A percentile compares a stretch with the other conserved stretches of the same genome.
These are phyloP conservation scores for Ogataea minuta DNA, from an alignment of 805 yeast genomes.

Conservation along the genomic window DNA sequence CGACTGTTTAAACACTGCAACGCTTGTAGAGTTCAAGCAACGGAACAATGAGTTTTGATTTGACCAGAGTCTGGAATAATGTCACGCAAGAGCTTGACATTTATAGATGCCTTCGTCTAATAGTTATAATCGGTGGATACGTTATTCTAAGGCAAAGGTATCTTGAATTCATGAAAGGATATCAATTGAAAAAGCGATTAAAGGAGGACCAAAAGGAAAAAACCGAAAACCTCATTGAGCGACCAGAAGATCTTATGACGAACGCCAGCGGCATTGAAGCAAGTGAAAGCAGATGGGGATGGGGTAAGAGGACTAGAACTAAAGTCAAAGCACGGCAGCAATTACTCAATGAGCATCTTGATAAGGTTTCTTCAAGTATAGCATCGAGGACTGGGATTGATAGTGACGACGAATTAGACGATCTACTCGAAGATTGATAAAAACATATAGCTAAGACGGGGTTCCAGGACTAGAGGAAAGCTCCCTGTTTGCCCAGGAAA, in stretches of 20 bases:
- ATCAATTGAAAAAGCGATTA: slow-evolving; percentile 48
- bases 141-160: slow-evolving; percentile 55
- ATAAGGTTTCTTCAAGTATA: slow-evolving; percentile 39
- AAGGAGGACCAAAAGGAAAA: slow-evolving; percentile 46
- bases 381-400: slow-evolving; percentile 33
- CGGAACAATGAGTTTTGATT: slow-evolving; percentile 6
- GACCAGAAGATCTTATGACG: slow-evolving; percentile 33
- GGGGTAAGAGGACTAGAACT: slow-evolving; percentile 76
- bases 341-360: slow-evolving; percentile 48
- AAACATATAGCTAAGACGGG: no score
- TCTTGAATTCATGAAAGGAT: slow-evolving; percentile 53
- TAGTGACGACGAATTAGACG: slow-evolving; percentile 69
- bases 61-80: slow-evolving; percentile 36
- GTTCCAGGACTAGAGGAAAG: no score
- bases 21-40: no score
- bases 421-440: slow-evolving; percentile 58
- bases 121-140: slow-evolving; percentile 62
- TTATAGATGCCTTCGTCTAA: slow-evolving; percentile 45
- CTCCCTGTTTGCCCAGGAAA: no score
- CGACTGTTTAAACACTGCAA: no score
- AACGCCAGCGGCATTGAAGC: slow-evolving; percentile 26
- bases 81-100: slow-evolving; percentile 42
- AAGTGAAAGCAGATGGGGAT: slow-evolving; percentile 58
- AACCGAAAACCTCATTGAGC: slow-evolving; percentile 32
- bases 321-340: slow-evolving; percentile 55